Evolutionary conservation across 257 asterid genomes (phyloP).

Genomic region (Rubia yunnanensis): DNA sequence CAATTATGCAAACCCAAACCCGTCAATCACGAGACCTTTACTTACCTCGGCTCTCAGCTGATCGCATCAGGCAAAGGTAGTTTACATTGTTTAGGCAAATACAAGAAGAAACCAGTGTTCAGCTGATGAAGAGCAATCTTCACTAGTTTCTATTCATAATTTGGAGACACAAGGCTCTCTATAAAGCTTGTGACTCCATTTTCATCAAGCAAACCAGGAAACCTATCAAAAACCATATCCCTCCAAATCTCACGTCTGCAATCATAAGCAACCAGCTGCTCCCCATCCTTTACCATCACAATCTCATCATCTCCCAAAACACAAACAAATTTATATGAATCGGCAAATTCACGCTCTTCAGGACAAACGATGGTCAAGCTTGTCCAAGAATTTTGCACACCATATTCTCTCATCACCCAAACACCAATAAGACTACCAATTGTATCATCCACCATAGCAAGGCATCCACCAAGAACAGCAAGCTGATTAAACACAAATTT

Average conservation of each 20-base stretch:
- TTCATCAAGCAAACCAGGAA: constrained; percentile 5
- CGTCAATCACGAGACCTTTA: too few species aligned
- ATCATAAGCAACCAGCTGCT: constrained; percentile 12
- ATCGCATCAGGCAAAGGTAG: too few species aligned
- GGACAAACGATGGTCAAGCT: constrained; percentile 15
- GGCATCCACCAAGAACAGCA: constrained; percentile 34
- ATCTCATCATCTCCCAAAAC: constrained; percentile 19
- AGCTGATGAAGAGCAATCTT: not conserved
- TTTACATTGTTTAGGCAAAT: too few species aligned
- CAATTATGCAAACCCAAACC: too few species aligned
- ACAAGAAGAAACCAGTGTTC: too few species aligned
- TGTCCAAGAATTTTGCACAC: constrained; percentile 26
- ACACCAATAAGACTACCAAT: constrained; percentile 8
- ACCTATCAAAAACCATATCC: constrained; percentile 20
- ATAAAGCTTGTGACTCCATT: constrained; percentile 13
- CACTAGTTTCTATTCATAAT: not conserved
- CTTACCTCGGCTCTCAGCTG: too few species aligned
- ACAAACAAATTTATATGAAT: constrained; percentile 16
- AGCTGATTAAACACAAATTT: constrained; percentile 24
- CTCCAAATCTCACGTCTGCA: constrained; percentile 6
- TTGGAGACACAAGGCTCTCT: constrained; percentile 28
- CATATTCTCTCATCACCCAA: constrained; percentile 41
- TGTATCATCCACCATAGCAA: constrained; percentile 27
- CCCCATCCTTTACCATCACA: constrained; percentile 17
- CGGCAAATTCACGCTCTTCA: not conserved